Percentiles rank a stretch among this genome's conserved stretches.
Conservation (phyloP, 2,329 filamentous ascomycete genomes). For the Trichoderma breve region DNA sequence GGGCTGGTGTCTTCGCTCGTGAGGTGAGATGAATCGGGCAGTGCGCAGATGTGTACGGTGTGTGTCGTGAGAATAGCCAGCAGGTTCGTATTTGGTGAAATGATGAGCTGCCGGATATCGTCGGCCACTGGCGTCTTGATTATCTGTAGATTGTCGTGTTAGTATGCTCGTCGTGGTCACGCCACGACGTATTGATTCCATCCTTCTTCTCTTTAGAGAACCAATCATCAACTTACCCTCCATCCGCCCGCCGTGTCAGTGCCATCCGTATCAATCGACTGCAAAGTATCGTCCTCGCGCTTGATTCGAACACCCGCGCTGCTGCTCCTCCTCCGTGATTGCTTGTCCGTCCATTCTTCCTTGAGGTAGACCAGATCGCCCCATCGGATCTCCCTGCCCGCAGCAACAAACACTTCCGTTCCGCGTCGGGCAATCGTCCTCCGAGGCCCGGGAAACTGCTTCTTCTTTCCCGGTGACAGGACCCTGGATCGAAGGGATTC, state of each 20-base stretch:
- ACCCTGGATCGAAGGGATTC: constrained; percentile 41
- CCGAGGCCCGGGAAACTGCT: constrained; percentile 48
- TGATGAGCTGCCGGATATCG: constrained; percentile 78
- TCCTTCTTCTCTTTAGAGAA: not conserved
- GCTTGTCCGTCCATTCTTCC: constrained; percentile 46
- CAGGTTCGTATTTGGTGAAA: constrained; percentile 78
- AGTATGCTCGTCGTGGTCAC: not conserved
- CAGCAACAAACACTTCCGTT: constrained; percentile 84
- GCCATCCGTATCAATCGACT: constrained; percentile 34
- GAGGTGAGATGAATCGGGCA: constrained; percentile 78
- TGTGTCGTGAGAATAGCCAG: constrained; percentile 84
- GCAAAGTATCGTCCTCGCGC: constrained; percentile 43
- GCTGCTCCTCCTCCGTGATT: constrained; percentile 31
- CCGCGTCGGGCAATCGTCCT: constrained; percentile 76
- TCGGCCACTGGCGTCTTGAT: constrained; percentile 77
- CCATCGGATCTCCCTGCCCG: constrained; percentile 90
- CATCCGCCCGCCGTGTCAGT: constrained; percentile 31
- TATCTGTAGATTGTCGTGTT: constrained; percentile 46
- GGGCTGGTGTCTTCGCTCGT: constrained; percentile 64
- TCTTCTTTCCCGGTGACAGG: constrained; percentile 43
- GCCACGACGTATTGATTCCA: not conserved
- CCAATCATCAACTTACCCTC: constrained; percentile 33
- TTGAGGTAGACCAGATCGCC: constrained; percentile 79
- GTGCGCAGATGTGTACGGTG: constrained; percentile 81
- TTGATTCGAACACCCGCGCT: constrained; percentile 43